These are phyloP conservation scores for Fusarium sp. DNA, from an alignment of 2,329 filamentous ascomycete species.

Conservation along the genomic window DNA sequence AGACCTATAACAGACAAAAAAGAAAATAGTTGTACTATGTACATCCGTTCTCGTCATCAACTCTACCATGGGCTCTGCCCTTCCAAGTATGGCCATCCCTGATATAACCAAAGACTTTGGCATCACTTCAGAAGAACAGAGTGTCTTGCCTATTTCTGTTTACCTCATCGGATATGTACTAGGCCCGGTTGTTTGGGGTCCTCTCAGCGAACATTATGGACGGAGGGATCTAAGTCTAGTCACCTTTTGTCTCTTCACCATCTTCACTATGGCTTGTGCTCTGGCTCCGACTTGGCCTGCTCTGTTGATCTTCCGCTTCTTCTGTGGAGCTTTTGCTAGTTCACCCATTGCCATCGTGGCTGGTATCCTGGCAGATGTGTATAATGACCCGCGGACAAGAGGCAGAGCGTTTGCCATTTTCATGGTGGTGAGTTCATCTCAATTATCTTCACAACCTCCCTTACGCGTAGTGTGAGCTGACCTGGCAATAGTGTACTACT, in stretches of 20 bases:
- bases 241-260: constrained; percentile 59
- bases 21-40: constrained; percentile 62
- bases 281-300: constrained; percentile 62
- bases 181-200: constrained; percentile 70
- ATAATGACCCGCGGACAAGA: constrained; percentile 58
- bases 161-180: constrained; percentile 73
- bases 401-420: constrained; percentile 71
- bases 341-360: constrained; percentile 70
- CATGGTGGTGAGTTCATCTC: constrained; percentile 62
- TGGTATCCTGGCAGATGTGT: constrained; percentile 74
- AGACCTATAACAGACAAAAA: constrained; percentile 56
- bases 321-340: constrained; percentile 64
- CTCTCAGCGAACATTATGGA: constrained; percentile 72
- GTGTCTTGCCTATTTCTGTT: constrained; percentile 68
- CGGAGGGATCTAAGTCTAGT: constrained; percentile 57
- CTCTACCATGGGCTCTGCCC: constrained; percentile 71
- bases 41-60: constrained; percentile 72
- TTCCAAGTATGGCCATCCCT: constrained; percentile 71
- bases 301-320: constrained; percentile 64
- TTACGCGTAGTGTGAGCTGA: constrained; percentile 18
- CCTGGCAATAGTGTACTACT: constrained; percentile 61
- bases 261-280: constrained; percentile 66
- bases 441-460: background rate
- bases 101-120: constrained; percentile 67
- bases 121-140: constrained; percentile 58